These are phyloP conservation scores for Drechslerella dactyloides DNA, from an alignment of 2,329 filamentous ascomycete genomes.

Conservation along the genomic window DNA sequence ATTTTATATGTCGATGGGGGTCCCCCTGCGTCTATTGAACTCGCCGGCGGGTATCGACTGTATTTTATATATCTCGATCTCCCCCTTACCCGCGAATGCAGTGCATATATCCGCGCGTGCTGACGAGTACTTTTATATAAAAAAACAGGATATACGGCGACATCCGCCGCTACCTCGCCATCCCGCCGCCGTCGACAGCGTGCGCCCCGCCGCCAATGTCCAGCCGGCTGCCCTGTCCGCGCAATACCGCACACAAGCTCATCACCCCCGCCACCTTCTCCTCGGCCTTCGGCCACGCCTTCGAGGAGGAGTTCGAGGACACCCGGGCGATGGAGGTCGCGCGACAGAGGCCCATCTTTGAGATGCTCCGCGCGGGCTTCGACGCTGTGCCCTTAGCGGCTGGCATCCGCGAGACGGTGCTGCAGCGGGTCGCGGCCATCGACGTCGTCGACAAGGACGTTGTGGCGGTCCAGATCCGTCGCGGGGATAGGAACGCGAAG, in stretches of 20 bases:
- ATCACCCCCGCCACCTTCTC: constrained; percentile 36
- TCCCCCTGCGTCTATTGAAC: background rate
- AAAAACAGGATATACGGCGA: constrained; percentile 37
- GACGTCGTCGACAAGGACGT: constrained; percentile 20
- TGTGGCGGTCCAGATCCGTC: constrained; percentile 41
- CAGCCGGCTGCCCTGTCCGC: constrained; percentile 29
- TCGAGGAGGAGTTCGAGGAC: constrained; percentile 46
- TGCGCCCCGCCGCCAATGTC: constrained; percentile 39
- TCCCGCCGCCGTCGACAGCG: constrained; percentile 28
- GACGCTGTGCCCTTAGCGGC: constrained; percentile 25
- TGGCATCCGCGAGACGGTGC: constrained; percentile 13
- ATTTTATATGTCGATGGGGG: background rate
- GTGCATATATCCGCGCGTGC: too few species aligned
- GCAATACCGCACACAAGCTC: constrained; percentile 30
- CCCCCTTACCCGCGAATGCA: too few species aligned
- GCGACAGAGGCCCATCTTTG: constrained; percentile 42
- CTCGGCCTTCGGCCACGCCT: constrained; percentile 36
- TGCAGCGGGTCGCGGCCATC: constrained; percentile 21
- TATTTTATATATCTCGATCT: too few species aligned
- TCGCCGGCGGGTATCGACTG: too few species aligned
- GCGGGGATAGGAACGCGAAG: constrained; percentile 27
- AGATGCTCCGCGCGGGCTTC: constrained; percentile 33
- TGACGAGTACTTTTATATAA: constrained; percentile 3
- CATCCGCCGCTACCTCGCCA: constrained; percentile 37
- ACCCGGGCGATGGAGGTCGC: constrained; percentile 12